These are phyloP conservation scores for Globisporangium solare DNA, from an alignment of 352 stramenopile genomes.

Conservation along the genomic window DNA sequence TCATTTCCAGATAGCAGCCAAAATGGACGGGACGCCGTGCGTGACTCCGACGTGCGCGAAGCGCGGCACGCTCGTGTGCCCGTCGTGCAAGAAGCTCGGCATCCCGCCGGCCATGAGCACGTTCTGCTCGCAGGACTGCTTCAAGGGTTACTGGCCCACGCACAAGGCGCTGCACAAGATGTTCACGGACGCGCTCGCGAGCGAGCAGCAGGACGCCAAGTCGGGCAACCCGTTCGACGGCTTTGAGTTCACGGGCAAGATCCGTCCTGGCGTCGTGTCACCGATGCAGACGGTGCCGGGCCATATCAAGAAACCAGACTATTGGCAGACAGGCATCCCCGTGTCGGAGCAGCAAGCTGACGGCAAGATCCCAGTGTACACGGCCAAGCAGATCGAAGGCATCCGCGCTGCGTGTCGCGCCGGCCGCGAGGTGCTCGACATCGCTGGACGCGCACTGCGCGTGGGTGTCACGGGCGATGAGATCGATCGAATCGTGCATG, in stretches of 20 bases:
- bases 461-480: constrained; percentile 94
- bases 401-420: constrained; percentile 89
- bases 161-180: constrained; percentile 97
- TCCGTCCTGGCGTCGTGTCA: constrained; percentile 82
- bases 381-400: constrained; percentile 88
- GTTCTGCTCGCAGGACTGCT: constrained; percentile 95
- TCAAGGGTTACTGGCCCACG: constrained; percentile 93
- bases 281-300: constrained; percentile 70
- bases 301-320: constrained; percentile 86
- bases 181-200: constrained; percentile 80
- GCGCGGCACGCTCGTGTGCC: constrained; percentile 82
- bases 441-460: constrained; percentile 84
- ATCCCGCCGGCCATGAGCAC: constrained; percentile 80
- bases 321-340: constrained; percentile 82
- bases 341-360: constrained; percentile 61
- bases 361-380: constrained; percentile 92
- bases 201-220: constrained; percentile 31
- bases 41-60: constrained; percentile 78
- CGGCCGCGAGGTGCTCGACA: constrained; percentile 94
- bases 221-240: constrained; percentile 39
- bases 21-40: constrained; percentile 31
- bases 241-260: constrained; percentile 79
- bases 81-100: constrained; percentile 89
- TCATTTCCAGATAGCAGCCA: no score
- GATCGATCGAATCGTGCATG: constrained; percentile 95